A percentile compares a stretch with the other conserved stretches of the same genome.
Evolutionary conservation across 2,329 filamentous ascomycete genomes (phyloP).

Genomic region (Fusarium udum): DNA sequence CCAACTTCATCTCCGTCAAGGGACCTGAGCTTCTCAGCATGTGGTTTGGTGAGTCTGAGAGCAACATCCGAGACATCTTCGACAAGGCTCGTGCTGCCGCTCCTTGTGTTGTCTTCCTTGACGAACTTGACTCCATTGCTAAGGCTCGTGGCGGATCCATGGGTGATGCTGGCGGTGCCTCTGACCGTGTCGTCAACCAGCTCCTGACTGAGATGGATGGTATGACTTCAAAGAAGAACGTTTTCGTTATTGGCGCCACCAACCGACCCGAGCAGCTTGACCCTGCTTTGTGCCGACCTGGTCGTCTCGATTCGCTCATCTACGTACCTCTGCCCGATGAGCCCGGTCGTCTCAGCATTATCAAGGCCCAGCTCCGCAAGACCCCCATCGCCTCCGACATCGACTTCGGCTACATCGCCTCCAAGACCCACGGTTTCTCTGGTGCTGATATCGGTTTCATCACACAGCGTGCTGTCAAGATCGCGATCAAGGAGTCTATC

Average conservation of each 20-base stretch:
- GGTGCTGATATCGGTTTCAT: constrained; percentile 99
- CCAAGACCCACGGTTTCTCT: constrained; percentile 98
- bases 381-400: constrained; percentile 90
- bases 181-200: constrained; percentile 99
- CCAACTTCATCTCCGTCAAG: constrained; percentile 99
- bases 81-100: constrained; percentile 99
- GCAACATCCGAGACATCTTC: constrained; percentile 99
- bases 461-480: constrained; percentile 98
- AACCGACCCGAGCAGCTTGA: constrained; percentile 99
- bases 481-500: constrained; percentile 98
- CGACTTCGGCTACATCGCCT: constrained; percentile 89
- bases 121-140: constrained; percentile 98
- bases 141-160: constrained; percentile 98
- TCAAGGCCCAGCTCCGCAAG: constrained; percentile 97
- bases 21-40: constrained; percentile 97
- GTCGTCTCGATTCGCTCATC: constrained; percentile 97
- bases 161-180: constrained; percentile 96
- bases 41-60: constrained; percentile 99
- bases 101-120: constrained; percentile 98
- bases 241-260: constrained; percentile 98
- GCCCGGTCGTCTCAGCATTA: constrained; percentile 85
- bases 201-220: constrained; percentile 99
- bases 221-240: constrained; percentile 99
- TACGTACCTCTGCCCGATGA: constrained; percentile 98
- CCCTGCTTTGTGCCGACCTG: constrained; percentile 95